These are phyloP conservation scores for Corymbia citriodora DNA, from an alignment of 441 rosid genomes.

Conservation along the genomic window DNA sequence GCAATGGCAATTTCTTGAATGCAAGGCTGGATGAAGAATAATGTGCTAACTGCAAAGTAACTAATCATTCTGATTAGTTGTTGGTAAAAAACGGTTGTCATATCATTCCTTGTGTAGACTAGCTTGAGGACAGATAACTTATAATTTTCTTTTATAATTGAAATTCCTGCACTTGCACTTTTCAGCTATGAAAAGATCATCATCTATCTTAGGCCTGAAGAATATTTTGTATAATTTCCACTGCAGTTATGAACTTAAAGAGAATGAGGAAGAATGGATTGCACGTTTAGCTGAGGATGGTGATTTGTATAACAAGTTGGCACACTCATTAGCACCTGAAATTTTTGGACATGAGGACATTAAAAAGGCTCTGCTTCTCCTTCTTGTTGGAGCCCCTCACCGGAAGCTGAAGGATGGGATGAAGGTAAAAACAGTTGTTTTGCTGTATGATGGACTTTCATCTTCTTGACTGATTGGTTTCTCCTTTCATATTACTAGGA, in stretches of 20 bases:
- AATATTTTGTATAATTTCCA: neutral
- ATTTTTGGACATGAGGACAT: slow-evolving; percentile 99
- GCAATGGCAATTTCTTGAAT: neutral
- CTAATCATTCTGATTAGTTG: neutral
- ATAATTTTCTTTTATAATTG: neutral
- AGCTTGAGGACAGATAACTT: neutral
- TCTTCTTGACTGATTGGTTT: neutral
- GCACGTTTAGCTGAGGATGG: slow-evolving; percentile 93
- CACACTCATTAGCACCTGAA: slow-evolving; percentile 95
- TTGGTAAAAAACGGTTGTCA: neutral
- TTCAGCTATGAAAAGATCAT: neutral
- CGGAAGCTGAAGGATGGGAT: slow-evolving; percentile 94
- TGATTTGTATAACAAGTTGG: slow-evolving; percentile 90
- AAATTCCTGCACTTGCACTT: neutral
- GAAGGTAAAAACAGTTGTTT: slow-evolving; percentile 55
- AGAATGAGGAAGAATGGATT: slow-evolving; percentile 89
- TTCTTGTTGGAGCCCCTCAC: slow-evolving; percentile 99
- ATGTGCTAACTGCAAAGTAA: neutral
- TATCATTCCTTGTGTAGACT: neutral
- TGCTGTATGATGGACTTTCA: neutral
- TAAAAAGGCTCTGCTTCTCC: slow-evolving; percentile 92
- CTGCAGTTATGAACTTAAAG: slow-evolving; percentile 81
- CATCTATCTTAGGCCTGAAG: neutral
- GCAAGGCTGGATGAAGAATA: neutral
- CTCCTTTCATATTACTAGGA: neutral